phyloP scores from a whole-genome alignment of 805 yeast species.

The Kregervanrija delftensis region DNA sequence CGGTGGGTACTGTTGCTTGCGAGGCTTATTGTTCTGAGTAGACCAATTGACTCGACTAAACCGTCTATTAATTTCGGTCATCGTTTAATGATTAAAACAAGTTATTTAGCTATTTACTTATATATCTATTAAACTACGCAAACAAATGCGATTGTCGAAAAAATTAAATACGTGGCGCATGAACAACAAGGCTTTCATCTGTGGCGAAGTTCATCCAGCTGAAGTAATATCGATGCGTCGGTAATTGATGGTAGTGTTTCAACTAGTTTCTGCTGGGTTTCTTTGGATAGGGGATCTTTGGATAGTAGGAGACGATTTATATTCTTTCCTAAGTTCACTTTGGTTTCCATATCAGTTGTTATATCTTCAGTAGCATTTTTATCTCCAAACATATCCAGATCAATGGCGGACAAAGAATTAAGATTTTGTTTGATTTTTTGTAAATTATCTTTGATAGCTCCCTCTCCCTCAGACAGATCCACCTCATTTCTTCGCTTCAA shows the following conservation, averaged over 20 bases:
- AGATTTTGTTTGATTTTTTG: slow-evolving; percentile 18
- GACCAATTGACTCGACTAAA: slow-evolving; percentile 24
- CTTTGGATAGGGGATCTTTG: background rate
- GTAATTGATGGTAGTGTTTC: background rate
- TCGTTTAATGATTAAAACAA: background rate
- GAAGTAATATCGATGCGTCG: slow-evolving; percentile 2
- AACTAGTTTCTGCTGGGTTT: background rate
- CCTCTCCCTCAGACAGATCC: slow-evolving; percentile 11
- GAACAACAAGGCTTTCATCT: no score
- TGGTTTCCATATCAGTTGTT: background rate
- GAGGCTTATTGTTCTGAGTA: slow-evolving; percentile 10
- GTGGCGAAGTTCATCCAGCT: slow-evolving; percentile 1
- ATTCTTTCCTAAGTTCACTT: background rate
- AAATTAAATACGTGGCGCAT: no score
- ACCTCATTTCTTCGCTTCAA: slow-evolving; percentile 21
- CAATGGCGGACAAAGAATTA: slow-evolving; percentile 2
- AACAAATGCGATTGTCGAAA: no score
- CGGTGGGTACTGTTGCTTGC: no score
- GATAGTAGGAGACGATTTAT: slow-evolving; percentile 2
- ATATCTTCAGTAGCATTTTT: background rate
- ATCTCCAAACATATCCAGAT: slow-evolving; percentile 9
- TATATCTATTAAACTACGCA: no score
- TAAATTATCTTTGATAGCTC: slow-evolving; percentile 19
- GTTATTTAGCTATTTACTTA: background rate
- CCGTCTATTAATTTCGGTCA: slow-evolving; percentile 11